Percentiles rank a stretch among this genome's conserved stretches.
Conservation (phyloP, 768 basidiomycete genomes). For the Artomyces pyxidatus region DNA sequence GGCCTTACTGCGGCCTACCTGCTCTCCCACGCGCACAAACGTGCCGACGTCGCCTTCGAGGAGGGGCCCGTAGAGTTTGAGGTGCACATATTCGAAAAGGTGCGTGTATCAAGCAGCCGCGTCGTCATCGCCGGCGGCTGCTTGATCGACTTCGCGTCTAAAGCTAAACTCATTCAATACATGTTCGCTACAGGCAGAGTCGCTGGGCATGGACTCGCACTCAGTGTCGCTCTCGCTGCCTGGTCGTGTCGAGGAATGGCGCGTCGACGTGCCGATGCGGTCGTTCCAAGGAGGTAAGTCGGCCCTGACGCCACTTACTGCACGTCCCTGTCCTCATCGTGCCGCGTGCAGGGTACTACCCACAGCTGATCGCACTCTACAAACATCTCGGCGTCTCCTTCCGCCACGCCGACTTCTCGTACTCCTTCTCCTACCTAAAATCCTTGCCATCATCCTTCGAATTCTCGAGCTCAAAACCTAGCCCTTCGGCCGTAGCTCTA, state of each 20-base stretch:
- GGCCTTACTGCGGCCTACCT: slow-evolving; percentile 64
- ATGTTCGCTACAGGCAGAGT: slow-evolving; percentile 31
- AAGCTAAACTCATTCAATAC: no score
- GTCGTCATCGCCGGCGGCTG: no score
- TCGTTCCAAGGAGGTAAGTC: slow-evolving; percentile 68
- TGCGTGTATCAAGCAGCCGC: no score
- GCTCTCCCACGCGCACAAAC: slow-evolving; percentile 26
- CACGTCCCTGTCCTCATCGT: no score
- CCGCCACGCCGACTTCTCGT: slow-evolving; percentile 50
- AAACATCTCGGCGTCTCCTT: slow-evolving; percentile 51
- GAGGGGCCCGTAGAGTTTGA: slow-evolving; percentile 41
- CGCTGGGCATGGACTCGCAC: slow-evolving; percentile 63
- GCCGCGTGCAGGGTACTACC: slow-evolving; percentile 63
- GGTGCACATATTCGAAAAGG: slow-evolving; percentile 72
- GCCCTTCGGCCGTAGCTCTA: neutral
- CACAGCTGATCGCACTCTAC: slow-evolving; percentile 61
- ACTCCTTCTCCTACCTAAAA: slow-evolving; percentile 56
- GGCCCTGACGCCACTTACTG: no score
- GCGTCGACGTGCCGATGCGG: slow-evolving; percentile 76
- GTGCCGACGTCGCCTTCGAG: slow-evolving; percentile 1
- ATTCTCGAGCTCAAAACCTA: slow-evolving; percentile 24
- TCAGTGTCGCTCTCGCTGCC: slow-evolving; percentile 40
- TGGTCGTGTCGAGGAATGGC: slow-evolving; percentile 33
- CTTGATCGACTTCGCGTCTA: no score
- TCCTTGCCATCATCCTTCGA: slow-evolving; percentile 16